Conservation (phyloP, 2,329 filamentous ascomycete species). For the Ceratocystiopsis brevicomis region DNA sequence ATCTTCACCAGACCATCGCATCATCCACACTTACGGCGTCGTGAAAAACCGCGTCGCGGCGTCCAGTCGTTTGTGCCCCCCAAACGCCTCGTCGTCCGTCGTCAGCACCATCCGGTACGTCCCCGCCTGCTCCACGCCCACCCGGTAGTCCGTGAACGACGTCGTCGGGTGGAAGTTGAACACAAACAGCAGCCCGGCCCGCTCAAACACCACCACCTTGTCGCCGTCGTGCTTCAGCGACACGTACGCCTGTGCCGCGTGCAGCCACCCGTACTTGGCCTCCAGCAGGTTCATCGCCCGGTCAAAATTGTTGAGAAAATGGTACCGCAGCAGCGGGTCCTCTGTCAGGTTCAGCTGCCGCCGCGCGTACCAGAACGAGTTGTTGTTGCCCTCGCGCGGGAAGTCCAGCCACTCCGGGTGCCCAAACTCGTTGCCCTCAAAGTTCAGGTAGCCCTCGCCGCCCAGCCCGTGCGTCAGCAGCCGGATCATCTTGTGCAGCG, state of each 20-base stretch:
- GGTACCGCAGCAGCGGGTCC: slow-evolving; percentile 69
- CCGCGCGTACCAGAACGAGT: slow-evolving; percentile 86
- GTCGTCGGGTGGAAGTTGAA: slow-evolving; percentile 86
- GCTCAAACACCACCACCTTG: slow-evolving; percentile 91
- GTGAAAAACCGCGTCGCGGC: slow-evolving; percentile 81
- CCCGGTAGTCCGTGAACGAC: slow-evolving; percentile 81
- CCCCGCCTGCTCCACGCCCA: slow-evolving; percentile 68
- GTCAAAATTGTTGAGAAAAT: slow-evolving; percentile 87
- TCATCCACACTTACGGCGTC: slow-evolving; percentile 31
- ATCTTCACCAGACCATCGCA: background rate
- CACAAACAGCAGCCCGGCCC: slow-evolving; percentile 73
- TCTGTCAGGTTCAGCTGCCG: slow-evolving; percentile 87
- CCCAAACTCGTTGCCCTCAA: slow-evolving; percentile 96
- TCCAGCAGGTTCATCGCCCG: slow-evolving; percentile 76
- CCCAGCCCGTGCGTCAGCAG: slow-evolving; percentile 80
- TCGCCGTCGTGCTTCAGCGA: slow-evolving; percentile 85
- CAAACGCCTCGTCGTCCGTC: slow-evolving; percentile 57
- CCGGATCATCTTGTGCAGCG: slow-evolving; percentile 93
- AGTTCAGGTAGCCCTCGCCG: slow-evolving; percentile 94
- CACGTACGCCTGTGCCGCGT: slow-evolving; percentile 70
- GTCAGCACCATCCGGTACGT: slow-evolving; percentile 79
- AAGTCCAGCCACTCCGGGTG: slow-evolving; percentile 99
- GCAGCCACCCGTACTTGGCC: slow-evolving; percentile 79
- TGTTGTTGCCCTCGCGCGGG: slow-evolving; percentile 77
- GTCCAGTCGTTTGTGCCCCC: slow-evolving; percentile 61